Evolutionary conservation across 305 asterid species (phyloP), one percentile per base, ranked within the genome.

Genomic region (Fraxinus ornus): DNA sequence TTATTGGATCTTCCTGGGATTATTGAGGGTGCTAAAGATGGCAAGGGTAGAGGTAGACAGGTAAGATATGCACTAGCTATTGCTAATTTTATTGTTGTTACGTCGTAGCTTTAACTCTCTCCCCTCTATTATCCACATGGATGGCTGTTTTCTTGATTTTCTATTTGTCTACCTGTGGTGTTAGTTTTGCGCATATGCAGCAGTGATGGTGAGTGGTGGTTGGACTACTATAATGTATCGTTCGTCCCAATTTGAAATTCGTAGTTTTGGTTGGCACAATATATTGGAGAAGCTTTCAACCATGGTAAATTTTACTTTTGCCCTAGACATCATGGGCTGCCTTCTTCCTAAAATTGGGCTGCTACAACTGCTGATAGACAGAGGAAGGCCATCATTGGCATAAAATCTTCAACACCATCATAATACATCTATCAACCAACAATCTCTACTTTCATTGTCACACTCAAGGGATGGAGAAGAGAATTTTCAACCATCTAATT

Each of bases 21-120:
- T 89, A 95, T 95, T 82, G 99, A 95, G 90, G 99, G 99, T 81
- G 99, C 99, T 77, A 95, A 95, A 88, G 99, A 95, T 86, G 99
- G 99, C 84, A 95, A 95, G 87, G 99, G 99, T 79, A 92, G 99
- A 92, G 99, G 99, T 88, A 93, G 99, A 82, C 99, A 95, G 98
- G 99, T 95, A 92, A 82, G 79, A 4, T 36, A 78, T 83, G 33
- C 36, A 15, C 70, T 47, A 15, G 37, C 80, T 82, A 28, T 64
- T 44, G 64, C 35, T 44, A 41, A 9, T n/a, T 36, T 26, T 64
- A 64, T 76, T 81, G 22, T 75, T 77, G 60, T 2, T 80, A 32
- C 21, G 55, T 79, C 13, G 75, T 75, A 3, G 80, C 49, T 30
- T 22, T n/a, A 28, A 21, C 36, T 15, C 32, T 66, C 7, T 55